These are phyloP conservation scores for Candida coleopterorum DNA, from an alignment of 805 yeast genomes.

Conservation along the genomic window DNA sequence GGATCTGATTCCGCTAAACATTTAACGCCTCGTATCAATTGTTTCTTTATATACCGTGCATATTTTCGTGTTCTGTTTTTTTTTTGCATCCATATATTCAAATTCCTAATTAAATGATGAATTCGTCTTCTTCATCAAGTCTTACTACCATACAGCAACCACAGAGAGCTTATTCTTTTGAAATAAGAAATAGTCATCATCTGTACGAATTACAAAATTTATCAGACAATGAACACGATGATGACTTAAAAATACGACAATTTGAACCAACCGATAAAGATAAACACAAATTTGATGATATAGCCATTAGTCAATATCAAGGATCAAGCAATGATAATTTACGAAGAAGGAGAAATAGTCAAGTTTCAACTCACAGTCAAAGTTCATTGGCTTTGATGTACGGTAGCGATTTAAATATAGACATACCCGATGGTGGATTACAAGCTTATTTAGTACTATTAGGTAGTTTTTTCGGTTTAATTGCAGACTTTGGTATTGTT, in stretches of 20 bases:
- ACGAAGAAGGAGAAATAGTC: not conserved
- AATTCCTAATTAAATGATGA: no score
- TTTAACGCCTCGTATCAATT: no score
- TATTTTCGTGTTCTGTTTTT: no score
- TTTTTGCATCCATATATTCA: no score
- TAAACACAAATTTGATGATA: not conserved
- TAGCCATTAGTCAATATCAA: conserved; percentile 5
- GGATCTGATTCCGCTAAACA: not conserved
- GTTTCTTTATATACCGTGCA: no score
- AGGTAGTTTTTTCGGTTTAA: conserved; percentile 26
- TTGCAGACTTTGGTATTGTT: conserved; percentile 25
- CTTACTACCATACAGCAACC: not conserved
- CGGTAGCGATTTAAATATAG: conserved; percentile 16
- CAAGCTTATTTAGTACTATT: conserved; percentile 20
- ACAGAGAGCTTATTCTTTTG: not conserved
- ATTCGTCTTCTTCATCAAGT: not conserved
- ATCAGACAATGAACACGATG: not conserved
- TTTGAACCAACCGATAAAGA: not conserved
- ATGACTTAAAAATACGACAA: not conserved
- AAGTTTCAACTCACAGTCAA: not conserved
- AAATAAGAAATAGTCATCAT: not conserved
- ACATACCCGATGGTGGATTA: conserved; percentile 28
- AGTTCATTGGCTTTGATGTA: conserved; percentile 14
- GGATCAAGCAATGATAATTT: not conserved
- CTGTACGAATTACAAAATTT: not conserved